These are phyloP conservation scores for Veloporphyrellus conicus DNA, from an alignment of 1,284 basidiomycete genomes.

Conservation along the genomic window DNA sequence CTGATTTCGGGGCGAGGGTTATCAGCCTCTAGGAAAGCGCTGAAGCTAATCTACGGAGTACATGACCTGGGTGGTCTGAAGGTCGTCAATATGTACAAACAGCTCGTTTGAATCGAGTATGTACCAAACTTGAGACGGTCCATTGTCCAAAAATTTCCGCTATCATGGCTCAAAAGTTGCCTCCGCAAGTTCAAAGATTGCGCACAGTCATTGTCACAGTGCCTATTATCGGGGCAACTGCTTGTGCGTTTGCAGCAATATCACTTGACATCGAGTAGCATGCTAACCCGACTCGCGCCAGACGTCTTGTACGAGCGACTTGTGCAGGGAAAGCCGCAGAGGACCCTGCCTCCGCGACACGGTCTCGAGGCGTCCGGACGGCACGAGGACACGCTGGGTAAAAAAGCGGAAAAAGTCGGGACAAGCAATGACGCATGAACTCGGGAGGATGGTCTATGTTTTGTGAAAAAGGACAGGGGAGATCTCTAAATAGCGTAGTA, in stretches of 20 bases:
- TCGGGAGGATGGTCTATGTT: constrained; percentile 13
- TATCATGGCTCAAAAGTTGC: constrained; percentile 31
- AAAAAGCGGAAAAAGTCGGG: constrained; percentile 21
- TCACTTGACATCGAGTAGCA: constrained; percentile 1
- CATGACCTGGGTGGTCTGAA: too few relatives aligned
- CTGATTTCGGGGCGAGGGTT: constrained; percentile 30
- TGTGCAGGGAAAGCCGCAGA: constrained; percentile 56
- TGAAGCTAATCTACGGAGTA: too few relatives aligned
- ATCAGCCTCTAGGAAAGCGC: constrained; percentile 18
- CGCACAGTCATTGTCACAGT: constrained; percentile 57
- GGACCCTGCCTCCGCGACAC: constrained; percentile 31
- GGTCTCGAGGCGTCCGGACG: background rate
- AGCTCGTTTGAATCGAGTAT: too few relatives aligned
- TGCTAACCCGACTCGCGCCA: constrained; percentile 28
- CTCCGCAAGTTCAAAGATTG: constrained; percentile 49
- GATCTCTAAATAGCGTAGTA: constrained; percentile 14
- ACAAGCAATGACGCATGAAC: constrained; percentile 5
- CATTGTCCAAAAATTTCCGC: too few relatives aligned
- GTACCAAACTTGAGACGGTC: too few relatives aligned
- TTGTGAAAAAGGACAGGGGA: constrained; percentile 3
- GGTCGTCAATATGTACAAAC: too few relatives aligned
- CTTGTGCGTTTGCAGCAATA: constrained; percentile 32
- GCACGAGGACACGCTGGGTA: background rate
- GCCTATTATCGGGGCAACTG: constrained; percentile 60
- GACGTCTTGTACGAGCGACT: constrained; percentile 66